A percentile compares a stretch with the other conserved stretches of the same genome.
Evolutionary conservation across 441 rosid genomes (phyloP).

Genomic region (Omphalea diandra): DNA sequence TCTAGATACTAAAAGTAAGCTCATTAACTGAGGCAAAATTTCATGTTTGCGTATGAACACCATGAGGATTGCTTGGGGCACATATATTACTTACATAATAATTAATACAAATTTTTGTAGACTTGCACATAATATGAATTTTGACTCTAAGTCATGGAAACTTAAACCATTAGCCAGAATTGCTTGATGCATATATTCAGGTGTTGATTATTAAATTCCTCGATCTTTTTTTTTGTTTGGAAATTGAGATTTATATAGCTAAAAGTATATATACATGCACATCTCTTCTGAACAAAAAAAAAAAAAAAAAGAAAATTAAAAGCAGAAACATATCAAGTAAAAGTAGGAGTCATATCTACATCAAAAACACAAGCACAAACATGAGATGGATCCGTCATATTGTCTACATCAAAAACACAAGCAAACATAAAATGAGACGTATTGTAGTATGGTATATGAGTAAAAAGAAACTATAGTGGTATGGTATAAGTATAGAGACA

Average conservation of each 20-base stretch:
- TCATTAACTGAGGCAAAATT: not conserved
- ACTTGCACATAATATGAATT: too few relatives aligned
- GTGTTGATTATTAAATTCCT: not conserved
- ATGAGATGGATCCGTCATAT: not conserved
- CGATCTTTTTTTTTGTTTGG: not conserved
- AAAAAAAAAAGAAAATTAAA: not conserved
- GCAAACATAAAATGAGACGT: too few relatives aligned
- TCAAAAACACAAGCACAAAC: not conserved
- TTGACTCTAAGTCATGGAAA: too few relatives aligned
- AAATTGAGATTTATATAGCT: not conserved
- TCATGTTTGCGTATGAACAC: not conserved
- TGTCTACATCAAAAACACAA: not conserved
- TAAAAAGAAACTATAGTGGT: not conserved
- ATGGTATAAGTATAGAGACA: too few relatives aligned
- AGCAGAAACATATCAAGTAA: not conserved
- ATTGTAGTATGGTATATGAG: not conserved
- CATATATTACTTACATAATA: too few relatives aligned
- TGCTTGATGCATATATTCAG: too few relatives aligned
- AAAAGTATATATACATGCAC: not conserved
- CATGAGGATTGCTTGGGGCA: not conserved
- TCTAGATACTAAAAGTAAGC: not conserved
- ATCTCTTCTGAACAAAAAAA: not conserved
- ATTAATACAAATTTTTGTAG: too few relatives aligned
- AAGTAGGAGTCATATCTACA: not conserved
- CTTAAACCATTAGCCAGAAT: too few relatives aligned